Evolutionary conservation across 495 filamentous ascomycete species (phyloP).

Genomic region (Neurospora sp.): DNA sequence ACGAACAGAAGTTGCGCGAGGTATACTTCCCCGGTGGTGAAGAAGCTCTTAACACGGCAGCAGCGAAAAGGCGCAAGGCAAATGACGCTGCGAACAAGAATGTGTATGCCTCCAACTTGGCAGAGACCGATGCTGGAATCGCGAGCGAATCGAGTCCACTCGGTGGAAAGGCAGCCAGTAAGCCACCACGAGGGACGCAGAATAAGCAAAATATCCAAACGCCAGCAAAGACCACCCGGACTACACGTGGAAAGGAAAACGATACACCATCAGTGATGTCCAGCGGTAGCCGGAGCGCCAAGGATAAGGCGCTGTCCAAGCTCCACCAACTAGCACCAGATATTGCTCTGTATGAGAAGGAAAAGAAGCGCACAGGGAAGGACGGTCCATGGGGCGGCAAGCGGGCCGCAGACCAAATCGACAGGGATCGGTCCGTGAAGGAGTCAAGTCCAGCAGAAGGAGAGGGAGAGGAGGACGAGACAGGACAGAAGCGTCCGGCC

Average conservation of each 20-base stretch:
- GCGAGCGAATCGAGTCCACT: constrained; percentile 16
- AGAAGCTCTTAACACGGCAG: constrained; percentile 15
- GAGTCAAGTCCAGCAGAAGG: constrained; percentile 21
- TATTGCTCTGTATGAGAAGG: constrained; percentile 84
- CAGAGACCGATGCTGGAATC: constrained; percentile 11
- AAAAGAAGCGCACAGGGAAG: constrained; percentile 64
- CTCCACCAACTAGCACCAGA: constrained; percentile 71
- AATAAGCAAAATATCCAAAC: constrained; percentile 24
- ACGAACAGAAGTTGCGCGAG: constrained; percentile 25
- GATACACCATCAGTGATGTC: constrained; percentile 59
- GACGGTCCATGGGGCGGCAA: constrained; percentile 73
- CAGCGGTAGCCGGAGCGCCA: constrained; percentile 74
- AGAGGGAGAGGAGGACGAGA: constrained; percentile 35
- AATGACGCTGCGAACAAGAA: constrained; percentile 30
- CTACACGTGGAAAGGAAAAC: constrained; percentile 65
- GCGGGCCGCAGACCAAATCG: constrained; percentile 46
- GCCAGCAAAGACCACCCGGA: constrained; percentile 28
- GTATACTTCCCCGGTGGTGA: constrained; percentile 33
- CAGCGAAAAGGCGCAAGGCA: constrained; percentile 34
- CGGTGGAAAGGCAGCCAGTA: background rate
- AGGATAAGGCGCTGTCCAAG: constrained; percentile 65
- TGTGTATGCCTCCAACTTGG: constrained; percentile 14
- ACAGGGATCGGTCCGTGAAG: constrained; percentile 32
- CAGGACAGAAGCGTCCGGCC: constrained; percentile 36
- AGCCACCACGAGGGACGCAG: constrained; percentile 2